These are phyloP conservation scores for Solanum bukasovii DNA, from an alignment of 257 asterid genomes.

Conservation along the genomic window DNA sequence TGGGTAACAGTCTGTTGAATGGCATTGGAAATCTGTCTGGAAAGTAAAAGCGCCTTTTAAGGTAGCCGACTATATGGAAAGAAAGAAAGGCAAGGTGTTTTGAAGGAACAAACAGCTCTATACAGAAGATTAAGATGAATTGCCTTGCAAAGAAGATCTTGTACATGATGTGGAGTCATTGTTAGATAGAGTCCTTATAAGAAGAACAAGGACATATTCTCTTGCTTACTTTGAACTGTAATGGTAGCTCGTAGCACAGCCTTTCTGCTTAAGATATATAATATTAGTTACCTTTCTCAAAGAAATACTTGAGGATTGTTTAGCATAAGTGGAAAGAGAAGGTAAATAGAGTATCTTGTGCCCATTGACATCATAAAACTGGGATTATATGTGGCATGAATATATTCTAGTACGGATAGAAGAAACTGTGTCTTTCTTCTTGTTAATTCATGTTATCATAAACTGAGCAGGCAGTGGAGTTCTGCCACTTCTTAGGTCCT, in stretches of 20 bases:
- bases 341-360: background rate
- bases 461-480: background rate
- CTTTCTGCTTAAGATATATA: background rate
- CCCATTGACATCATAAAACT: background rate
- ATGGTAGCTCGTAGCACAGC: background rate
- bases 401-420: background rate
- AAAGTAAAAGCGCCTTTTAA: background rate
- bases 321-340: background rate
- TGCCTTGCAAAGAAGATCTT: background rate
- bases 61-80: background rate
- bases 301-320: background rate
- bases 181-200: background rate
- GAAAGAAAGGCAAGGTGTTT: background rate
- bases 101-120: background rate
- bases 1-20: background rate
- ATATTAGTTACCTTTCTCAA: background rate
- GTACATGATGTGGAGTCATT: background rate
- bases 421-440: background rate
- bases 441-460: background rate
- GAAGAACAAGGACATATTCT: background rate
- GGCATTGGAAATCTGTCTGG: background rate
- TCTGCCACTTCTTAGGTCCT: background rate
- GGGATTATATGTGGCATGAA: background rate
- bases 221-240: background rate
- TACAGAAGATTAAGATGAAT: background rate